Evolutionary conservation across 352 stramenopile species (phyloP).

Genomic region (Phytophthora kernoviae): DNA sequence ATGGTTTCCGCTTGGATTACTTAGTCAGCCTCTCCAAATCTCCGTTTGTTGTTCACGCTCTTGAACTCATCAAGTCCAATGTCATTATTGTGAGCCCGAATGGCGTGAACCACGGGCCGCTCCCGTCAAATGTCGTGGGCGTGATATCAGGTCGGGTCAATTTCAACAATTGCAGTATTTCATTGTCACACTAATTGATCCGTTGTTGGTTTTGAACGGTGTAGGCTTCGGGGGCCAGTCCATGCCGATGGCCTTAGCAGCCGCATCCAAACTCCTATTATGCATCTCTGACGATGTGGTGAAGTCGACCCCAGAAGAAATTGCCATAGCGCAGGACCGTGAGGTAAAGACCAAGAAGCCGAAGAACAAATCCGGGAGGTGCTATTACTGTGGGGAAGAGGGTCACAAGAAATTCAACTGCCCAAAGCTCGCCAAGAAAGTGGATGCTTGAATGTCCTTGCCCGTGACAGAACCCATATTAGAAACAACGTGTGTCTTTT

Average conservation of each 20-base stretch:
- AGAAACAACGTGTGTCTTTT: background rate
- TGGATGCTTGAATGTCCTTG: background rate
- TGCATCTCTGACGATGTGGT: background rate
- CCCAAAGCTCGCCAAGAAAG: background rate
- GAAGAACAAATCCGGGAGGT: background rate
- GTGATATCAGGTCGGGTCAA: conserved; percentile 34
- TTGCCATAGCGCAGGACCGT: background rate
- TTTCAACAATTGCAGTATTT: background rate
- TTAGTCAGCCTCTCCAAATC: conserved; percentile 32
- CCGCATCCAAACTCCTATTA: conserved; percentile 12
- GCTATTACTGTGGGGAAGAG: background rate
- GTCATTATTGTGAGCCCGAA: conserved; percentile 34
- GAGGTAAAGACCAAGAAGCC: background rate
- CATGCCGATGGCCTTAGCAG: conserved; percentile 27
- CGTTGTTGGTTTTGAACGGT: background rate
- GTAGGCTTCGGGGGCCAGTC: conserved; percentile 33
- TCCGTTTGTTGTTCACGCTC: conserved; percentile 26
- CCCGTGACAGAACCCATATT: background rate
- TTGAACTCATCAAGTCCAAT: conserved; percentile 26
- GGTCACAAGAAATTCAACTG: background rate
- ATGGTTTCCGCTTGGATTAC: background rate
- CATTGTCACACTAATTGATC: background rate
- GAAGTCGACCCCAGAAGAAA: background rate
- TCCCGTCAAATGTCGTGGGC: conserved; percentile 35
- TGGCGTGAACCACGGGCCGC: conserved; percentile 32